Evolutionary conservation across 495 filamentous ascomycete genomes (phyloP), one percentile per base, ranked within the genome.

Genomic region (Aspergillus hancockii): DNA sequence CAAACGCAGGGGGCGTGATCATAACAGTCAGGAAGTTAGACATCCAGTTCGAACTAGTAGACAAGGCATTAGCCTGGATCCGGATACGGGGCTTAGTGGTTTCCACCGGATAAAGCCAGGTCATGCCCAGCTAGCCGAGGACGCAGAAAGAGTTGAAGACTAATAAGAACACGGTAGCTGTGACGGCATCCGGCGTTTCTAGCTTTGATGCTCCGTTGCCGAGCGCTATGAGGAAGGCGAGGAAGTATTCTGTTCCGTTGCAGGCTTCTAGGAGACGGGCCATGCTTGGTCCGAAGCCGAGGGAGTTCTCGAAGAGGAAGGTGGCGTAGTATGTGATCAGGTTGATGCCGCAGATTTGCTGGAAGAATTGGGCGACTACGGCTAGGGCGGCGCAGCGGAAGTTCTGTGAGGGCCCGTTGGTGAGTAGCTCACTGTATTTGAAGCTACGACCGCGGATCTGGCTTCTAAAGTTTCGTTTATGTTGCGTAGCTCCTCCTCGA

Each of bases 1-100:
- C 61, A 49, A 81, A 77, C 4, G 72, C 75, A 21, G 79, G 68
- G 0, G 78, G 80, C 10, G 80, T 81, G 23, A 81, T 79, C 56
- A 81, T 65, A 5, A 81, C 80, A 7, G 82, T 73, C 9, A 75
- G 60, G 64, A 76, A 81, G 30, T 68, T 64, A 23, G 58, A 70
- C 13, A 72, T 63, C 68, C 67, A 71, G 51, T 68, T 68, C 8
- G 55, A 30, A 22, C 59, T 56, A 0, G 64, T 67, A 18, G 57
- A 58, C 1, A 69, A 30, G 34, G 19, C 49, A 31, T 59, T 59
- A 58, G 62, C 18, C 63, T 63, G 34, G 54, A 58, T 52, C 2
- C 67, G 62, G n/a, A 70, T 61, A 0, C 66, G 54, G n/a, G 68
- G 58, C 2, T 66, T 63, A 32, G 67, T 52, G 38, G 68, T 66